These are phyloP conservation scores for Lactifluus rugatus DNA, from an alignment of 768 basidiomycete species.

Conservation along the genomic window DNA sequence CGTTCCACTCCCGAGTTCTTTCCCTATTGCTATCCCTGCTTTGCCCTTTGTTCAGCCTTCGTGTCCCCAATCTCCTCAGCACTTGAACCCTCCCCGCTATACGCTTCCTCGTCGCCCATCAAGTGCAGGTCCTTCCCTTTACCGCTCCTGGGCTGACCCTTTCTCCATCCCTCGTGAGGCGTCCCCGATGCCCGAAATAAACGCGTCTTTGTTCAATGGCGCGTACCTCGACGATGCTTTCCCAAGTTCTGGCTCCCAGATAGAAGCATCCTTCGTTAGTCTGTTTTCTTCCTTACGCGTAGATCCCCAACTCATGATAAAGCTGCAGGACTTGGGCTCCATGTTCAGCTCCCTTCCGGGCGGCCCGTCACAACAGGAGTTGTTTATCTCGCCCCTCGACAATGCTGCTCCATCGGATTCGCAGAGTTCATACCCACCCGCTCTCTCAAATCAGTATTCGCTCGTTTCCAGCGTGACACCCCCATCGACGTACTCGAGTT, in stretches of 20 bases:
- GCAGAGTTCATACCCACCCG: background rate
- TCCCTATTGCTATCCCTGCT: conserved; percentile 17
- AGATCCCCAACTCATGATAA: background rate
- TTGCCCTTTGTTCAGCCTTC: conserved; percentile 15
- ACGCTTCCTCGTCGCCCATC: conserved; percentile 20
- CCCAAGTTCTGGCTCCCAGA: conserved; percentile 1
- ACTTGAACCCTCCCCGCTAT: conserved; percentile 7
- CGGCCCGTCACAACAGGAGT: conserved; percentile 1
- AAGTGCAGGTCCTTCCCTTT: conserved; percentile 11
- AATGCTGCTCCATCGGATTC: background rate
- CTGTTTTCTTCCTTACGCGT: background rate
- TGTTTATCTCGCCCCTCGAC: conserved; percentile 19
- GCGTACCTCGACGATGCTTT: conserved; percentile 14
- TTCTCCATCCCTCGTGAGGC: conserved; percentile 12
- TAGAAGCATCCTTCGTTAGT: conserved; percentile 18
- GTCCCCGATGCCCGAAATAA: conserved; percentile 19
- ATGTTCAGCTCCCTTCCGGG: conserved; percentile 14
- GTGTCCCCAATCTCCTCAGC: conserved; percentile 9
- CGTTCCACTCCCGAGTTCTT: conserved; percentile 15
- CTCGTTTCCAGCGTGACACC: background rate
- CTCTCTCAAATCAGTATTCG: background rate
- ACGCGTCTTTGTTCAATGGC: conserved; percentile 12
- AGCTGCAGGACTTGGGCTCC: conserved; percentile 10
- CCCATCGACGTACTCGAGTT: conserved; percentile 19
- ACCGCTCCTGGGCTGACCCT: conserved; percentile 16